Conservation (phyloP, 2,329 filamentous ascomycete species). For the Ophiosphaerella herpotricha region DNA sequence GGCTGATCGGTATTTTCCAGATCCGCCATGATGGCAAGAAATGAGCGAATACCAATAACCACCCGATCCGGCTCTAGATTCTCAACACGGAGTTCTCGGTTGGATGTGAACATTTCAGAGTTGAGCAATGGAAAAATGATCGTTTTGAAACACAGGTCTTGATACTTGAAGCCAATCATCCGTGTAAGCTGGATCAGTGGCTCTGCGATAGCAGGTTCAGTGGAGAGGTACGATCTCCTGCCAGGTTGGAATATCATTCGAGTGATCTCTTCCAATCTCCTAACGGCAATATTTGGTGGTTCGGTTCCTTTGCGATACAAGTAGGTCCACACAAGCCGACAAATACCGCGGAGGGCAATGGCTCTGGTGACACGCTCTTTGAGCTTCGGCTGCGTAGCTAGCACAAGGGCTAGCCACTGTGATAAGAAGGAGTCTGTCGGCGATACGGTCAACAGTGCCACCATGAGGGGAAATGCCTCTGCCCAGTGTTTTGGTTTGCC, state of each 20-base stretch:
- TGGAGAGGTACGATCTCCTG: constrained; percentile 79
- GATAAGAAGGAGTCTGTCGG: constrained; percentile 79
- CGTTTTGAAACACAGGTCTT: constrained; percentile 88
- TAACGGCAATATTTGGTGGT: constrained; percentile 65
- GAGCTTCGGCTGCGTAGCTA: constrained; percentile 76
- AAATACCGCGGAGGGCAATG: constrained; percentile 85
- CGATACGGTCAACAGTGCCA: constrained; percentile 85
- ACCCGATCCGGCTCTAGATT: constrained; percentile 95
- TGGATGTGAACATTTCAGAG: constrained; percentile 79
- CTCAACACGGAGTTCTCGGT: constrained; percentile 82
- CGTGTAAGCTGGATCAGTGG: constrained; percentile 92
- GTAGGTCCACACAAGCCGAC: constrained; percentile 91
- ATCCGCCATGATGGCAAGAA: constrained; percentile 90
- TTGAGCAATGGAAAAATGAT: constrained; percentile 97
- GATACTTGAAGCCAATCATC: constrained; percentile 90
- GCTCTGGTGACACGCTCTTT: constrained; percentile 82
- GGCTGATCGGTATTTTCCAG: constrained; percentile 84
- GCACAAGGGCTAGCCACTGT: constrained; percentile 84
- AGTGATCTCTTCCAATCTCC: constrained; percentile 88
- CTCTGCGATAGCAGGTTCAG: constrained; percentile 82
- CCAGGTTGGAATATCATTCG: constrained; percentile 80
- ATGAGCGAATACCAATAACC: constrained; percentile 95
- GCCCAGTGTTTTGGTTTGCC: constrained; percentile 92
- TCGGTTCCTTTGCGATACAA: constrained; percentile 79
- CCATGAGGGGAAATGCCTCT: constrained; percentile 84